These are phyloP conservation scores for Ogataea salicorniae DNA, from an alignment of 805 yeast genomes.

Conservation along the genomic window DNA sequence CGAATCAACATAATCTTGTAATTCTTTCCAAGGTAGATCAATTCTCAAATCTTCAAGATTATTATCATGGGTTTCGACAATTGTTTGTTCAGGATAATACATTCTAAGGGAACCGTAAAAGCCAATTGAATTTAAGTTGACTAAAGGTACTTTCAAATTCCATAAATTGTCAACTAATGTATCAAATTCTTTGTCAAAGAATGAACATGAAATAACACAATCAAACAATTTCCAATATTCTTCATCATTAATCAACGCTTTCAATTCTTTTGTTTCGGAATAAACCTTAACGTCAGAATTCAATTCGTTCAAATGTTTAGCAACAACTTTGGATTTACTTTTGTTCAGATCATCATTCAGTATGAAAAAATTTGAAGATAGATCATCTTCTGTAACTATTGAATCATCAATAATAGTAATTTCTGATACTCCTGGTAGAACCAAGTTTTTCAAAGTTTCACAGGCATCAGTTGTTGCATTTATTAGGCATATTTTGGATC, in stretches of 20 bases:
- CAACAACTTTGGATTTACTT: conserved; percentile 35
- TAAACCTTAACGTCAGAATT: conserved; percentile 53
- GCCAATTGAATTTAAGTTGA: conserved; percentile 50
- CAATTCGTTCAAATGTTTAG: conserved; percentile 44
- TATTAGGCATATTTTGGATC: conserved; percentile 56
- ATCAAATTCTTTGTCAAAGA: conserved; percentile 4
- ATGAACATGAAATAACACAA: conserved; percentile 39
- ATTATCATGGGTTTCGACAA: conserved; percentile 67
- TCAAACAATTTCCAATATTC: conserved; percentile 45
- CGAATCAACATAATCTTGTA: conserved; percentile 44
- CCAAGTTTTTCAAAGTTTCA: conserved; percentile 72
- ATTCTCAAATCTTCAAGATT: conserved; percentile 61
- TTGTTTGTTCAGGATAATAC: conserved; percentile 51
- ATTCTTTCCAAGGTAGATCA: conserved; percentile 67
- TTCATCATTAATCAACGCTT: conserved; percentile 7
- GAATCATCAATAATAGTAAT: conserved; percentile 53
- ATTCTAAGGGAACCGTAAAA: conserved; percentile 60
- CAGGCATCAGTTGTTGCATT: conserved; percentile 53
- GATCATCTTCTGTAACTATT: conserved; percentile 36
- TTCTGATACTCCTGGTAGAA: conserved; percentile 63
- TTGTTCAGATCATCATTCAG: conserved; percentile 38
- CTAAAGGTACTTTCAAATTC: conserved; percentile 45
- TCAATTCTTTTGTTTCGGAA: conserved; percentile 11
- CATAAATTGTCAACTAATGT: conserved; percentile 36
- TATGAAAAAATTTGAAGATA: conserved; percentile 61